Evolutionary conservation across 441 rosid species (phyloP).

Genomic region (Lagerstroemia fauriei): DNA sequence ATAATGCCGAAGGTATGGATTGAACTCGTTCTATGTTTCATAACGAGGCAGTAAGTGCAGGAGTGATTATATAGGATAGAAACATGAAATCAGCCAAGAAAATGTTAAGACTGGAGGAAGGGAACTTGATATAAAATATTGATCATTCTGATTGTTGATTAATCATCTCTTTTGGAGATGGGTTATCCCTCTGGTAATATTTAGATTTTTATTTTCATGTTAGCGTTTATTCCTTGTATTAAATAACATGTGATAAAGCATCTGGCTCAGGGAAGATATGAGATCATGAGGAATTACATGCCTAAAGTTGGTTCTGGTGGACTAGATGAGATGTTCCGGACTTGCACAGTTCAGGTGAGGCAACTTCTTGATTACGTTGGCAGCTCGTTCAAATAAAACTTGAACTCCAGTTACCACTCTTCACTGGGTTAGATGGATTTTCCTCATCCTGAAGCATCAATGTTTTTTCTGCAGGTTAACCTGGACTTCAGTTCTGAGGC

Average conservation of each 20-base stretch:
- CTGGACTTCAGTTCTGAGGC: constrained; percentile 93
- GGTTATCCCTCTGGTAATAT: background rate
- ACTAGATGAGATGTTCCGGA: constrained; percentile 97
- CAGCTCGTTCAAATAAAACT: constrained; percentile 23
- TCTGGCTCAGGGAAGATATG: constrained; percentile 84
- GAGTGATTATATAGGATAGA: background rate
- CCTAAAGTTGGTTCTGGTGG: constrained; percentile 95
- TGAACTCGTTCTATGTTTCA: constrained; percentile 2
- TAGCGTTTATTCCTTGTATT: constrained; percentile 10
- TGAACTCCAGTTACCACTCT: background rate
- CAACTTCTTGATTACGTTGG: constrained; percentile 24
- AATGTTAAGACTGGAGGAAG: background rate
- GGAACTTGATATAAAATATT: background rate
- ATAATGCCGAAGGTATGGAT: constrained; percentile 91
- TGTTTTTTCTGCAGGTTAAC: constrained; percentile 61
- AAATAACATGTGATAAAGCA: constrained; percentile 30
- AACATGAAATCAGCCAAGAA: background rate
- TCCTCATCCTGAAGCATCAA: background rate
- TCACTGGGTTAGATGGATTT: background rate
- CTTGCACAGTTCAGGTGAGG: constrained; percentile 96
- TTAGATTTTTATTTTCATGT: constrained; percentile 5
- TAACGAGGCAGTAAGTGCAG: too few species aligned
- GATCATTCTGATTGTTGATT: background rate
- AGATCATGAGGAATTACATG: constrained; percentile 97
- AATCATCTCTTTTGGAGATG: background rate